Conservation (phyloP, 2,329 filamentous ascomycete species). For the Colletotrichum coccodes region DNA sequence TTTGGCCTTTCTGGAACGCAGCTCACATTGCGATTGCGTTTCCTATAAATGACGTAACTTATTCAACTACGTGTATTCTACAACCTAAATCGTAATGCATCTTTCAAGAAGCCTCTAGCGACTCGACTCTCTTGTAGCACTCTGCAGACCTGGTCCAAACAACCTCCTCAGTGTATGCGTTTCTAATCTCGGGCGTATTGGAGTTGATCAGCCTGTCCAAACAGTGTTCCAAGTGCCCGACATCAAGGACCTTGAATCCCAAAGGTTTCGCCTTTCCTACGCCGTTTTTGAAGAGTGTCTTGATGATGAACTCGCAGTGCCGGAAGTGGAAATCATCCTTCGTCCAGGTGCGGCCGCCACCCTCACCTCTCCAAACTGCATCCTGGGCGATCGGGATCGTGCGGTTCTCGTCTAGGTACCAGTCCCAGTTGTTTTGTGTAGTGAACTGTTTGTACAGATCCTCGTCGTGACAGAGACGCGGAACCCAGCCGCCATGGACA, state of each 20-base stretch:
- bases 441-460: neutral
- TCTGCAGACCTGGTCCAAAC: neutral
- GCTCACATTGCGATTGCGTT: no score
- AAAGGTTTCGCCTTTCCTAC: neutral
- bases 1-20: no score
- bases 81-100: neutral
- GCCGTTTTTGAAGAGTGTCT: neutral
- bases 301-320: neutral
- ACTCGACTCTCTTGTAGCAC: neutral
- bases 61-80: neutral
- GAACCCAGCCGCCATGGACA: neutral
- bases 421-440: neutral
- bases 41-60: neutral
- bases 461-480: neutral
- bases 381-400: neutral
- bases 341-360: neutral
- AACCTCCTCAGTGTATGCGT: neutral
- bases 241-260: neutral
- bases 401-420: neutral
- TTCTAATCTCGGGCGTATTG: neutral
- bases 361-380: neutral
- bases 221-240: neutral
- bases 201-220: neutral
- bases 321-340: neutral
- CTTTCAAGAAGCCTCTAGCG: neutral